Evolutionary conservation across 345 rosid species (phyloP).

Genomic region (Viola odorata): DNA sequence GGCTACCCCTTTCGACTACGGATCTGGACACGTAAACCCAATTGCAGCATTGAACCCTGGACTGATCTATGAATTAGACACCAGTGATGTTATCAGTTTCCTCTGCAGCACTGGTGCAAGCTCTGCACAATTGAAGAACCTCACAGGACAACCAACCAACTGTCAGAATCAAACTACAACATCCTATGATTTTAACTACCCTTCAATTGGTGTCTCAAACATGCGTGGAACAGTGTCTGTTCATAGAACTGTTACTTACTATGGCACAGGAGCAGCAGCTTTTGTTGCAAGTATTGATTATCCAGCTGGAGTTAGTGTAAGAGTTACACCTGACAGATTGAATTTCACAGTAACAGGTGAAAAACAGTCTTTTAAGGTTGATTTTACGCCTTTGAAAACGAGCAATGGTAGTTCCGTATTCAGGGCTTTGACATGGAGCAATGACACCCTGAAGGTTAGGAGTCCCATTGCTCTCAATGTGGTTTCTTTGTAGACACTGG

Average conservation of each 20-base stretch:
- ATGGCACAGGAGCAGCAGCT: slow-evolving; percentile 29
- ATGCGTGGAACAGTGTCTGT: slow-evolving; percentile 38
- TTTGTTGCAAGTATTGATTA: slow-evolving; percentile 25
- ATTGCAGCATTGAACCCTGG: slow-evolving; percentile 38
- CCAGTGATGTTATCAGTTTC: slow-evolving; percentile 31
- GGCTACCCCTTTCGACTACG: slow-evolving; percentile 49
- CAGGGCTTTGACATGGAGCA: slow-evolving; percentile 47
- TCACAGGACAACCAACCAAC: slow-evolving; percentile 29
- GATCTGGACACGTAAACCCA: slow-evolving; percentile 53
- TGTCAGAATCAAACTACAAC: slow-evolving; percentile 23
- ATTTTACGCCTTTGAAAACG: slow-evolving; percentile 29
- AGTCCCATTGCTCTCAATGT: slow-evolving; percentile 45
- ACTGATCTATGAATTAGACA: slow-evolving; percentile 33
- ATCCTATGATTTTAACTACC: slow-evolving; percentile 41
- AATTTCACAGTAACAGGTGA: slow-evolving; percentile 30
- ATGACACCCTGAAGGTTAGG: slow-evolving; percentile 30
- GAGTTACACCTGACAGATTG: slow-evolving; percentile 37
- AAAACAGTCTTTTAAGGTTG: slow-evolving; percentile 33
- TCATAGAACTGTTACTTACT: slow-evolving; percentile 38
- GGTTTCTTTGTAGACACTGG: slow-evolving; percentile 19
- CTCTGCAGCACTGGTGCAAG: slow-evolving; percentile 47
- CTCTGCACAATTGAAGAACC: slow-evolving; percentile 38
- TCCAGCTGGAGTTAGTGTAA: slow-evolving; percentile 34
- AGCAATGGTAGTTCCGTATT: slow-evolving; percentile 37
- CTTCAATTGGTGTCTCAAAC: slow-evolving; percentile 42